Evolutionary conservation across 1,284 basidiomycete genomes (phyloP).

Genomic region (Malassezia globosa): DNA sequence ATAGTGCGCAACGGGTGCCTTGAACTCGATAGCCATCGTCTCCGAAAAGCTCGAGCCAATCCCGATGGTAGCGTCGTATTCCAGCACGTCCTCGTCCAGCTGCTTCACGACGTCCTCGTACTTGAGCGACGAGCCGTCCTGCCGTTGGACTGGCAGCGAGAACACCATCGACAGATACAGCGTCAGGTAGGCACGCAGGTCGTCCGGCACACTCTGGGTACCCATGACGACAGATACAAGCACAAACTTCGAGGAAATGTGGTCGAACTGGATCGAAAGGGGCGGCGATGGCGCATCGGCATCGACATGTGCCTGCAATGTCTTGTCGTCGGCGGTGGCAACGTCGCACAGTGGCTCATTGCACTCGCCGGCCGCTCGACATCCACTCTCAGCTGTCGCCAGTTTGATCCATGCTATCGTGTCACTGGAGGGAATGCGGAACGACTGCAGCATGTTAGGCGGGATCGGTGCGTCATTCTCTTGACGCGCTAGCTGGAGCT

Average conservation of each 20-base stretch:
- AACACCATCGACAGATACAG: constrained; percentile 82
- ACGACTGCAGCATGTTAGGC: constrained; percentile 62
- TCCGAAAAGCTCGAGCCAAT: constrained; percentile 57
- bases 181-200: constrained; percentile 56
- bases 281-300: constrained; percentile 61
- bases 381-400: constrained; percentile 52
- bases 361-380: constrained; percentile 10
- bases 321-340: constrained; percentile 27
- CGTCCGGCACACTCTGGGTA: constrained; percentile 35
- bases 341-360: constrained; percentile 32
- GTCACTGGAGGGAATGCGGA: constrained; percentile 57
- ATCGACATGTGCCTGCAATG: constrained; percentile 59
- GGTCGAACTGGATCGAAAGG: constrained; percentile 77
- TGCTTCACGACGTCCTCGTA: constrained; percentile 85
- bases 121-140: constrained; percentile 60
- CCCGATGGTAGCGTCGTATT: constrained; percentile 69
- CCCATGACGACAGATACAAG: constrained; percentile 62
- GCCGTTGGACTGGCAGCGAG: constrained; percentile 67
- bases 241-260: constrained; percentile 69
- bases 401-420: constrained; percentile 92
- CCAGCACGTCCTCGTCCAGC: constrained; percentile 82
- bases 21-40: constrained; percentile 61
- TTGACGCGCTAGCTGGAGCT: constrained; percentile 69
- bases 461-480: constrained; percentile 79
- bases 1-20: constrained; percentile 68